Evolutionary conservation across 1,284 basidiomycete genomes (phyloP), one percentile per base, ranked within the genome.

Genomic region (Papiliotrema nemorosa): DNA sequence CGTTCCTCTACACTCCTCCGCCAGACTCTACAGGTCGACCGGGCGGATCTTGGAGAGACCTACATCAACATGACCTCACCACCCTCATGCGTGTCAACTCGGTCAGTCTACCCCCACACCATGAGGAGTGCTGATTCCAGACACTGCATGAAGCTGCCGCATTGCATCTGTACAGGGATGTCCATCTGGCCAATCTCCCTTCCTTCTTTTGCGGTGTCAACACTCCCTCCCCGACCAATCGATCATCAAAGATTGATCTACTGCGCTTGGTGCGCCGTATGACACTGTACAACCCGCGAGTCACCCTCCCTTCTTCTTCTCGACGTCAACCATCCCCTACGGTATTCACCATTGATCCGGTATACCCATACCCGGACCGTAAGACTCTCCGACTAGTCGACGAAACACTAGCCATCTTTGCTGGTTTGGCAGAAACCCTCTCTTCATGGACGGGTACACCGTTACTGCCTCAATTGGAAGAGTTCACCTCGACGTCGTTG

Each of bases 261-360:
- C 37, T 47, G 5, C 36, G 26, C 5, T 18, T 47, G 20, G 35
- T 47, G 22, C 25, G 25, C 12, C 21, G 20, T 16, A 39, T 47
- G 46, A 47, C 46, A n/a, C 37, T 47, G 36, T 47, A 37, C 46
- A 47, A 47, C 26, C 46, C 46, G 5, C 34, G 35, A 18, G 42
- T 44, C n/a, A 47, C 46, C n/a, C 35, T 37, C 16, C 36, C 35
- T 5, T 33, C 34, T 3, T 47, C 46, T 4, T 5, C 36, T n/a
- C 22, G 46, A 18, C 35, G 46, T 20, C 34, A 47, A 29, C 46
- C 46, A 3, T 47, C 46, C 12, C 46, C 46, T 16, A 40, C 26
- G n/a, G 46, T 40, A 26, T 47, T 47, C 46, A 47, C 26, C 20
- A 47, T 47, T n/a, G 46, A 47, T 27, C 46, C 46, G 24, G 46